These are phyloP conservation scores for Lagenidium giganteum DNA, from an alignment of 352 stramenopile genomes.

Conservation along the genomic window DNA sequence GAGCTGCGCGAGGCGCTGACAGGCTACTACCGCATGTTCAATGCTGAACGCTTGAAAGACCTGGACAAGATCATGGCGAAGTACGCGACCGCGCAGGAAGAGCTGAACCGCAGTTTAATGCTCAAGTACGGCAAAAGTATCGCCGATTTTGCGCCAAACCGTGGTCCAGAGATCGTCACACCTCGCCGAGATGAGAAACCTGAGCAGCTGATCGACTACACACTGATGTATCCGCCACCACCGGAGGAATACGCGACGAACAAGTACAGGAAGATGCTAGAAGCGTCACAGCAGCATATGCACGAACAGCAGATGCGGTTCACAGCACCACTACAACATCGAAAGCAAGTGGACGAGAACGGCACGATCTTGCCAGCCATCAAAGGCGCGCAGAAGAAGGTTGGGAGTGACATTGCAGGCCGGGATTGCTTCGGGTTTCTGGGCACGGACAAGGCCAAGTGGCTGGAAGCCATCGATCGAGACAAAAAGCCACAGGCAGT, in stretches of 20 bases:
- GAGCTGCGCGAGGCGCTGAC: conserved; percentile 29
- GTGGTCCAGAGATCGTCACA: background rate
- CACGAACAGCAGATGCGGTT: conserved; percentile 63
- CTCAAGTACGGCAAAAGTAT: conserved; percentile 51
- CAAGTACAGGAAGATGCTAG: conserved; percentile 61
- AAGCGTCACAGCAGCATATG: conserved; percentile 52
- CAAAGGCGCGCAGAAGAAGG: conserved; percentile 35
- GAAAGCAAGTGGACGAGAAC: conserved; percentile 34
- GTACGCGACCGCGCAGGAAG: conserved; percentile 42
- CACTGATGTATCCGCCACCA: conserved; percentile 41
- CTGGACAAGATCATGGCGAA: conserved; percentile 53
- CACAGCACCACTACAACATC: conserved; percentile 54
- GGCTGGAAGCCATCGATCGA: conserved; percentile 12
- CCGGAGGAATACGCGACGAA: conserved; percentile 13
- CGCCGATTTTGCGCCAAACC: conserved; percentile 20
- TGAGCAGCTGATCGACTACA: conserved; percentile 50
- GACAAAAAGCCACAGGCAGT: conserved; percentile 47
- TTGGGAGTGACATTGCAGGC: conserved; percentile 25
- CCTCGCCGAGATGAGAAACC: conserved; percentile 12
- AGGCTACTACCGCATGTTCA: conserved; percentile 39
- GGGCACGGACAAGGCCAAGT: conserved; percentile 50
- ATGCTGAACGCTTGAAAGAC: conserved; percentile 28
- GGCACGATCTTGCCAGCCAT: conserved; percentile 32
- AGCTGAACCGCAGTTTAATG: conserved; percentile 41
- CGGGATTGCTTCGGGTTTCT: conserved; percentile 62